Percentiles rank a stretch among this genome's conserved stretches.
These are phyloP conservation scores for Picochlorum sp. DNA, from an alignment of 139 green algal species.

Conservation along the genomic window DNA sequence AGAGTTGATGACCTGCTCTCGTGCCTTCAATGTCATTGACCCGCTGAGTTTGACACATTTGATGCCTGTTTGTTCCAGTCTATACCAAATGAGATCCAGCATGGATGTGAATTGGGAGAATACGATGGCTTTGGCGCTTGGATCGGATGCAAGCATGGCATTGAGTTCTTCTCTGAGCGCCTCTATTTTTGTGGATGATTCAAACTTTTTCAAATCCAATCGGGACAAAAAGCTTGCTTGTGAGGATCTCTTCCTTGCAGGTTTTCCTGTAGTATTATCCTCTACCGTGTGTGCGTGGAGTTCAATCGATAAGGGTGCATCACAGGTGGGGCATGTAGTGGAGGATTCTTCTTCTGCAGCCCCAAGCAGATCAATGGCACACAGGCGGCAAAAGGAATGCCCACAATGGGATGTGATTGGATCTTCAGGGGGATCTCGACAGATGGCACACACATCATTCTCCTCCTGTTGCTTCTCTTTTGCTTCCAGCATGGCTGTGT, in stretches of 20 bases:
- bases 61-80: conserved; percentile 56
- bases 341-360: neutral
- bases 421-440: conserved; percentile 68
- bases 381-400: conserved; percentile 76
- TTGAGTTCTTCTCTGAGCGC: conserved; percentile 65
- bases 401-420: conserved; percentile 45
- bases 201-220: conserved; percentile 56
- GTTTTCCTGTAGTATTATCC: neutral
- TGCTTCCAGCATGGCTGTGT: conserved; percentile 12
- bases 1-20: conserved; percentile 59
- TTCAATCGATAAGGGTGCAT: conserved; percentile 63
- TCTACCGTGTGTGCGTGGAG: conserved; percentile 25
- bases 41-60: conserved; percentile 73
- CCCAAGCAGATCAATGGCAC: conserved; percentile 63
- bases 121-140: conserved; percentile 76
- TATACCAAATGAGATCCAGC: conserved; percentile 59
- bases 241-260: neutral
- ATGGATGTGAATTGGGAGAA: conserved; percentile 95
- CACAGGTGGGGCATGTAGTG: conserved; percentile 60
- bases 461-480: neutral
- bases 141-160: conserved; percentile 56
- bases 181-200: conserved; percentile 90
- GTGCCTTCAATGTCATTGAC: conserved; percentile 65
- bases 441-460: conserved; percentile 53
- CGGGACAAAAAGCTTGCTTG: conserved; percentile 60